Evolutionary conservation across 2,329 filamentous ascomycete genomes (phyloP).

Genomic region (Emmonsia crescens): DNA sequence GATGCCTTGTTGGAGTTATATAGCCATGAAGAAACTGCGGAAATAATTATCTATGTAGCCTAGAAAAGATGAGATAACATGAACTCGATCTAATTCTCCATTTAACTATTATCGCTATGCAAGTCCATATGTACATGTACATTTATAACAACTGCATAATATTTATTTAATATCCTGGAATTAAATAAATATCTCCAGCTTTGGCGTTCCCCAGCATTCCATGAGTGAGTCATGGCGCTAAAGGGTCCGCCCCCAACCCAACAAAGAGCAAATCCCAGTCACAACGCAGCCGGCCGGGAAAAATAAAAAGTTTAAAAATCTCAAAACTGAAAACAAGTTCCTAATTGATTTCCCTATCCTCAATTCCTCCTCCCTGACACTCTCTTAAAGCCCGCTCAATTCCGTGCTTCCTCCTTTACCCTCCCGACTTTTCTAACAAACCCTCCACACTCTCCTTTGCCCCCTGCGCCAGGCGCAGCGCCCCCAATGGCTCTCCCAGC

Average conservation of each 20-base stretch:
- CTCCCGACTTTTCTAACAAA: background rate
- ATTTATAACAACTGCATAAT: background rate
- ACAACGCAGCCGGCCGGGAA: background rate
- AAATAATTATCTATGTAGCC: too few relatives aligned
- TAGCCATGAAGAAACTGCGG: too few relatives aligned
- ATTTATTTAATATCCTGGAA: background rate
- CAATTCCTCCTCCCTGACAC: background rate
- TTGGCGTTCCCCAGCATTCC: background rate
- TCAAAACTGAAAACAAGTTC: background rate
- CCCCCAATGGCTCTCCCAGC: slow-evolving; percentile 36
- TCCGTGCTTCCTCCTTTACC: background rate
- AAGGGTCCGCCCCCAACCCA: background rate
- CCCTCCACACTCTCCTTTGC: slow-evolving; percentile 11
- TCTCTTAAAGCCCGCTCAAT: background rate
- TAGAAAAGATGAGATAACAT: background rate
- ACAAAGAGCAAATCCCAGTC: background rate
- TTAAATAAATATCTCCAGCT: background rate
- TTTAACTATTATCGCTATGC: background rate
- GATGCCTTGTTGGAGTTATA: background rate
- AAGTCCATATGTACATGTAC: too few relatives aligned
- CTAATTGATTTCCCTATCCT: background rate
- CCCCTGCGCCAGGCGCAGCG: slow-evolving; percentile 20
- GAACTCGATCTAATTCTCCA: background rate
- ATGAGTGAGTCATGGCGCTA: background rate
- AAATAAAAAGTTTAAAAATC: background rate